Base-by-base conservation (phyloP, 805 yeast genomes). In the Kurtzmaniella cleridarum region DNA sequence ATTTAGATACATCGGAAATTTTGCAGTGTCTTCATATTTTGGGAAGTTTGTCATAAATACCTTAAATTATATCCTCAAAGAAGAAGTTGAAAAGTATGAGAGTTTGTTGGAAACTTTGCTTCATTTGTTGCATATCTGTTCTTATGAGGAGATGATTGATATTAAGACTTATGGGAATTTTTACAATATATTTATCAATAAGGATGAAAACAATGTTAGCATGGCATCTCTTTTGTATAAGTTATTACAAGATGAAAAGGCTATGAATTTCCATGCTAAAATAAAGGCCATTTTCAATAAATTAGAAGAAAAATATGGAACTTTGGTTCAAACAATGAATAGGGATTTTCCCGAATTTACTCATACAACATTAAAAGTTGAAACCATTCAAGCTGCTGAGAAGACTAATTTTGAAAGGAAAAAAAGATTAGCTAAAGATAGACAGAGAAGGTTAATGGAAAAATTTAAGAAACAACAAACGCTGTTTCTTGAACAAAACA, bases 391-490 rank as follows among this genome's bases (percentile, higher is more conserved):
- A 4, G 36, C 40, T 5, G 16, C 42, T 0, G 37, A 55, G 2
- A 67, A 59, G 31, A 50, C 53, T 8, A 82, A 75, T 26, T 57
- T 65, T 23, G 83, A 77, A 28, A 69, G 69, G 41, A 87, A 82
- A 64, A 85, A 82, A 57, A 66, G 75, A 30, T 47, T 75, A 6
- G 96, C 95, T 0, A 77, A 77, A 48, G 80, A 74, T 42, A 77
- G 90, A 46, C 83, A 79, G 48, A 75, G 73, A 1, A 82, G 79
- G 48, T 70, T 90, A 26, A 59, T 91, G 73, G 91, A 84, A 1
- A 86, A 82, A 42, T 76, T 91, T 54, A 84, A 82, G 46, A 77
- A 75, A 46, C 95, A 88, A 50, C 98, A 91, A 54, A 69, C 76
- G 29, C 74, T 71, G 62, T 93, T 91, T 61, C 76, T 84, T 23